Base-by-base conservation (phyloP, 495 filamentous ascomycete species). In the Daldinia decipiens region DNA sequence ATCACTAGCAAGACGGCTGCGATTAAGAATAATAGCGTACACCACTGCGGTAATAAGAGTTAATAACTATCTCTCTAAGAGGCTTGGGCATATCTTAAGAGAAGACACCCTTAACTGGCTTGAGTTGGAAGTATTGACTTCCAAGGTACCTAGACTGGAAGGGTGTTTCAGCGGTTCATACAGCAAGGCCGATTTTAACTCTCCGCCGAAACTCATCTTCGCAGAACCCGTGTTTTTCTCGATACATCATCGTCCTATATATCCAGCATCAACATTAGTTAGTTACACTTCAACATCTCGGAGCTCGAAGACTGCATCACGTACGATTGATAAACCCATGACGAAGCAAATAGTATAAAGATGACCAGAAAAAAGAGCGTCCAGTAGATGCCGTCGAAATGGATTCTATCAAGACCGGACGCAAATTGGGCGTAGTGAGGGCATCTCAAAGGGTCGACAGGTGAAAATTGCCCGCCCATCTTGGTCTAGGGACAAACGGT, bases 301-400 rank as follows among this genome's bases (percentile, higher is more conserved):
- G 29, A 6, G 6, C 11, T 8, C 19, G 17, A 31, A 17, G 55
- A n/a, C 36, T 39, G 11, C 55, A 40, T 24, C 17, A 79, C 79
- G 32, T 64, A 83, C 83, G 74, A 77, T 71, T 78, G 78, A 50
- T 78, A 84, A 62, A 79, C 71, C 73, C 74, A 80, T 24, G 82
- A 81, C 1, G 82, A 57, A 11, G 75, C 53, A 39, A 83, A 80
- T 1, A 84, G 68, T 45, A 82, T 74, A 5, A 75, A 0, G 21
- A 85, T 73, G 40, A 82, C 79, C 0, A 74, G 21, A 19, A 76
- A 65, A 55, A 85, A 86, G 1, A 85, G 74, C 13, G 78, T 47
- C 83, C 82, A 85, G 73, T 84, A 86, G 45, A 84, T 78, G 21
- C 73, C 69, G 59, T 84, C 80, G 43, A 83, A 82, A n/a, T 80